Evolutionary conservation across 73 alveolate species (phyloP).

Genomic region (Tetrahymena malaccensis): DNA sequence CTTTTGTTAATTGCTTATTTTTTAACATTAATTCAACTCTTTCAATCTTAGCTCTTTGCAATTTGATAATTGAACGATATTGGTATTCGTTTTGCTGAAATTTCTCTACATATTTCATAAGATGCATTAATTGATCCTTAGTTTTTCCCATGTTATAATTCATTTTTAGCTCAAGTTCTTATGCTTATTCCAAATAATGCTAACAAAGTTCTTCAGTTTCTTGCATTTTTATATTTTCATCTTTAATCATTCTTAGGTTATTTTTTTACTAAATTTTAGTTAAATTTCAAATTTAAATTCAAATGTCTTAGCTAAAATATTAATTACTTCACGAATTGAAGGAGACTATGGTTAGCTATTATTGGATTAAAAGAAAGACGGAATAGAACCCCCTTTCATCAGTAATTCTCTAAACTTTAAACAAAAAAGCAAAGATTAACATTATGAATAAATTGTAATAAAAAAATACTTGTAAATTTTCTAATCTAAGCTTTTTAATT

Average conservation of each 20-base stretch:
- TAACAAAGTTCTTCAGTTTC: slow-evolving; percentile 14
- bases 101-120: slow-evolving; percentile 3
- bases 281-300: background rate
- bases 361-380: background rate
- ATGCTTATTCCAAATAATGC: slow-evolving; percentile 35
- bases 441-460: background rate
- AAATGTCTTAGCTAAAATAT: no score
- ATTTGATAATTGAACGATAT: slow-evolving; percentile 3
- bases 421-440: background rate
- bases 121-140: slow-evolving; percentile 12
- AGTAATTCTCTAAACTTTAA: background rate
- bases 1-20: background rate
- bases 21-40: slow-evolving; percentile 1
- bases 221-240: slow-evolving; percentile 20
- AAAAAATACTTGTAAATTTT: background rate
- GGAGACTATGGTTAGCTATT: background rate
- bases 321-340: slow-evolving; percentile 4
- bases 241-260: slow-evolving; percentile 12
- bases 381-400: background rate
- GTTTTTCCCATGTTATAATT: slow-evolving; percentile 25
- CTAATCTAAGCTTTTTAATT: slow-evolving; percentile 37
- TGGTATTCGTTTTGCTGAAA: slow-evolving; percentile 5
- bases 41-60: slow-evolving; percentile 23
- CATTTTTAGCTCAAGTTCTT: slow-evolving; percentile 31
- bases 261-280: slow-evolving; percentile 7